Conservation (phyloP, 495 filamentous ascomycete species). For the Daldinia decipiens region DNA sequence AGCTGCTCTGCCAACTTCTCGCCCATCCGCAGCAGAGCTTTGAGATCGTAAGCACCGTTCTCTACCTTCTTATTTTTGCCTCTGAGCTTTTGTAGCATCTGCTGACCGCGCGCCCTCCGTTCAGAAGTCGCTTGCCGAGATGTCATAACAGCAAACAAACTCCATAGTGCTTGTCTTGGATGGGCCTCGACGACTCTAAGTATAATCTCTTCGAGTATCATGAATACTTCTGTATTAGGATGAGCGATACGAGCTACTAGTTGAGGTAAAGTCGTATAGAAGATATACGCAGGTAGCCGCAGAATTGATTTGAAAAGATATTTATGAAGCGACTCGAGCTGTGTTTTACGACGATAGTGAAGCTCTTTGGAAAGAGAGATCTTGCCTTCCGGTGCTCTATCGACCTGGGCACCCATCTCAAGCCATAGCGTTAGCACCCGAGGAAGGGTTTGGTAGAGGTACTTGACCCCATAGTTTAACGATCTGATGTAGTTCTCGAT, state of each 20-base stretch:
- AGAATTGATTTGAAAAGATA: slow-evolving; percentile 78
- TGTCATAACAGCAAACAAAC: slow-evolving; percentile 81
- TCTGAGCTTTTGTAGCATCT: slow-evolving; percentile 59
- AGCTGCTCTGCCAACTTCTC: slow-evolving; percentile 87
- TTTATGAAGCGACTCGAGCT: slow-evolving; percentile 75
- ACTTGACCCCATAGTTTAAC: slow-evolving; percentile 87
- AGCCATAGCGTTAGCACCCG: slow-evolving; percentile 93
- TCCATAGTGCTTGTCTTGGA: slow-evolving; percentile 95
- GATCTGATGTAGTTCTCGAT: slow-evolving; percentile 93
- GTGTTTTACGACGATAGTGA: slow-evolving; percentile 62
- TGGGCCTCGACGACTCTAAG: slow-evolving; percentile 79
- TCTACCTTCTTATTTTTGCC: slow-evolving; percentile 51
- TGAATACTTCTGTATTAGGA: slow-evolving; percentile 77
- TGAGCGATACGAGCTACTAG: slow-evolving; percentile 92
- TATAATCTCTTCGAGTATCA: slow-evolving; percentile 78
- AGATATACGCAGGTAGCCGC: slow-evolving; percentile 83
- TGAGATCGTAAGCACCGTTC: slow-evolving; percentile 63
- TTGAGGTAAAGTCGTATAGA: slow-evolving; percentile 92
- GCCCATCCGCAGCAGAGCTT: slow-evolving; percentile 74
- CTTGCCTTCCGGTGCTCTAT: slow-evolving; percentile 73
- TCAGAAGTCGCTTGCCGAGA: slow-evolving; percentile 56
- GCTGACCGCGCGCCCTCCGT: slow-evolving; percentile 62
- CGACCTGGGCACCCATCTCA: slow-evolving; percentile 81
- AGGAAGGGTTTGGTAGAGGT: slow-evolving; percentile 92
- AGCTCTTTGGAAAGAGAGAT: slow-evolving; percentile 71